Percentiles rank a stretch among this genome's conserved stretches.
phyloP scores from a whole-genome alignment of 352 stramenopile species.

The Pseudoperonospora humuli region DNA sequence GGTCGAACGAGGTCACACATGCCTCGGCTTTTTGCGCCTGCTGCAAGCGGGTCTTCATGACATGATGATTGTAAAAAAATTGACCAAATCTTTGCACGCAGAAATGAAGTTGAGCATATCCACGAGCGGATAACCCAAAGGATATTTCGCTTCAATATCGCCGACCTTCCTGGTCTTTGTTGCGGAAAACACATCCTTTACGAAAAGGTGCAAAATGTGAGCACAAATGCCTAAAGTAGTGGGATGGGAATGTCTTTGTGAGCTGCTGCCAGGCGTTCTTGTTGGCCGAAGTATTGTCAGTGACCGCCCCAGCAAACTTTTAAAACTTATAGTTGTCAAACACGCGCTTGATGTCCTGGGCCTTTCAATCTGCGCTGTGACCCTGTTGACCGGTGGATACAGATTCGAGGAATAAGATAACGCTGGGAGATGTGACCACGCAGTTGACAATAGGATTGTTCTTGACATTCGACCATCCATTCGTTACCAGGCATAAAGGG shows the following conservation, averaged over 20 bases:
- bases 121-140: neutral
- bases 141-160: no score
- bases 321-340: neutral
- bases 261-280: neutral
- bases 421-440: neutral
- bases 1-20: neutral
- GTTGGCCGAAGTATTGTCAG: neutral
- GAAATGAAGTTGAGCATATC: no score
- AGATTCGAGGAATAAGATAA: neutral
- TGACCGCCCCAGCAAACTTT: neutral
- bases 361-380: neutral
- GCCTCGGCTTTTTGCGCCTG: neutral
- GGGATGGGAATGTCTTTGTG: neutral
- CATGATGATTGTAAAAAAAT: neutral
- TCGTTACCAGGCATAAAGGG: neutral
- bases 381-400: neutral
- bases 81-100: no score
- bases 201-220: neutral
- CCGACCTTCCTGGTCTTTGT: neutral
- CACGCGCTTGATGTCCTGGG: neutral
- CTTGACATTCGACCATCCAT: neutral
- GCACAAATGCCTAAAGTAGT: neutral
- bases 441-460: neutral
- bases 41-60: neutral
- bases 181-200: neutral